phyloP scores from a whole-genome alignment of 495 filamentous ascomycete genomes.

The Rhypophila decipiens region DNA sequence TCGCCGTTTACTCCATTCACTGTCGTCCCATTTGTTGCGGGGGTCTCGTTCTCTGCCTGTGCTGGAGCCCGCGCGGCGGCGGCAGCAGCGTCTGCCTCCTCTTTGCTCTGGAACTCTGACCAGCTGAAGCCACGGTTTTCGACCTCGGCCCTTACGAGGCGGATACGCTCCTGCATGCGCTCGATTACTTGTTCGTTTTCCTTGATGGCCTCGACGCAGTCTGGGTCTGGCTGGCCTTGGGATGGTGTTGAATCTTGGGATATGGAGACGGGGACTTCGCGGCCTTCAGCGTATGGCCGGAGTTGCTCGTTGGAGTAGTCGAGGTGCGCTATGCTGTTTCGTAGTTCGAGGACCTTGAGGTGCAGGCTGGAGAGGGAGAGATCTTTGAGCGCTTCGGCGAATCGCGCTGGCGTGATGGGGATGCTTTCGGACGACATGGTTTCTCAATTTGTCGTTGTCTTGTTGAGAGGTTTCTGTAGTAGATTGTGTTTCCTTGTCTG shows the following conservation, averaged over 20 bases:
- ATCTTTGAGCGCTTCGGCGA: constrained; percentile 66
- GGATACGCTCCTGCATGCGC: constrained; percentile 67
- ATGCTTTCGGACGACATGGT: constrained; percentile 40
- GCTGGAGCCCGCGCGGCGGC: constrained; percentile 4
- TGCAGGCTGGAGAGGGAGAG: constrained; percentile 67
- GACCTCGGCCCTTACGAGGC: constrained; percentile 63
- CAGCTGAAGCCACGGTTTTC: constrained; percentile 67
- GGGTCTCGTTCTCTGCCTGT: background rate
- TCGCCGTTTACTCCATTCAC: constrained; percentile 3
- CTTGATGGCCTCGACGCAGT: constrained; percentile 60
- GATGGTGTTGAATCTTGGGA: constrained; percentile 25
- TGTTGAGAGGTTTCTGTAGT: background rate
- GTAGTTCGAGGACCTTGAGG: constrained; percentile 74
- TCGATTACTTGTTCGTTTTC: constrained; percentile 73
- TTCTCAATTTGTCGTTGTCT: background rate
- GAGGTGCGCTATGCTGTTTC: constrained; percentile 77
- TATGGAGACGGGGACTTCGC: constrained; percentile 13
- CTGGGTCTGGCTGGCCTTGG: constrained; percentile 44
- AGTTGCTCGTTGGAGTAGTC: constrained; percentile 71
- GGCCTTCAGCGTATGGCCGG: constrained; percentile 48
- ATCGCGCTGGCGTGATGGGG: constrained; percentile 56
- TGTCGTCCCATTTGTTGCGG: too few relatives aligned
- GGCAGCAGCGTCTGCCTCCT: constrained; percentile 23
- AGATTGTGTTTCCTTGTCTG: background rate
- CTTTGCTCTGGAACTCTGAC: constrained; percentile 48